Evolutionary conservation across 441 rosid species (phyloP), one percentile per base, ranked within the genome.

Genomic region (Geranium incanum): DNA sequence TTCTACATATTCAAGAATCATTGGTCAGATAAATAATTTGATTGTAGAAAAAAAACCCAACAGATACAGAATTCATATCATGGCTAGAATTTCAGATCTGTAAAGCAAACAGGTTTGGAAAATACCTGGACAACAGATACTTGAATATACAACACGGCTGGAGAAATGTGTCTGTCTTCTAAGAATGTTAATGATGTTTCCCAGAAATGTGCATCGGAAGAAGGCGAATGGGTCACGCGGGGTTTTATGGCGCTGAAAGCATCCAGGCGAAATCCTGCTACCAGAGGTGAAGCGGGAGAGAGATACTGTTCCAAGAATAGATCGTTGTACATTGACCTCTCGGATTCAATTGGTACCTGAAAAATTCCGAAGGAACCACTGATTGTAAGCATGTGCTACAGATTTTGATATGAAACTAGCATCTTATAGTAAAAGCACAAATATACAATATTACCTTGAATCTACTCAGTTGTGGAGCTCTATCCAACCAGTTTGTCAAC

Each of bases 121-220:
- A 19, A 71, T 85, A 92, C 97, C 96, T 90, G 93, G 73, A 90
- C 83, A 67, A 83, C 91, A 50, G 95, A 88, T 39, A 92, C 99
- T 87, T 92, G 95, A 41, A 92, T 73, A 65, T 82, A 79, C 75
- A 90, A 71, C 72, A 90, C 86, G 59, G 97, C 89, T 23, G 97
- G 96, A 78, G 89, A 84, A 68, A 90, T 84, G 50, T 82, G 82
- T 68, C 96, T 81, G 76, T 88, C 96, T 72, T 92, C 97, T 80
- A 90, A 82, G 72, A 83, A 82, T 55, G 89, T 85, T 72, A 81
- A 66, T 12, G 90, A 80, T 3, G 84, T 82, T 65, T 84, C 88
- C 93, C 93, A 85, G 8, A 79, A 73, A 74, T 86, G 86, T 52
- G 75, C 73, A 74, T 81, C 85, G 38, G 96, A 87, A 80, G 88